Evolutionary conservation across 768 basidiomycete species (phyloP).

Genomic region (Punctularia strigosozonata): DNA sequence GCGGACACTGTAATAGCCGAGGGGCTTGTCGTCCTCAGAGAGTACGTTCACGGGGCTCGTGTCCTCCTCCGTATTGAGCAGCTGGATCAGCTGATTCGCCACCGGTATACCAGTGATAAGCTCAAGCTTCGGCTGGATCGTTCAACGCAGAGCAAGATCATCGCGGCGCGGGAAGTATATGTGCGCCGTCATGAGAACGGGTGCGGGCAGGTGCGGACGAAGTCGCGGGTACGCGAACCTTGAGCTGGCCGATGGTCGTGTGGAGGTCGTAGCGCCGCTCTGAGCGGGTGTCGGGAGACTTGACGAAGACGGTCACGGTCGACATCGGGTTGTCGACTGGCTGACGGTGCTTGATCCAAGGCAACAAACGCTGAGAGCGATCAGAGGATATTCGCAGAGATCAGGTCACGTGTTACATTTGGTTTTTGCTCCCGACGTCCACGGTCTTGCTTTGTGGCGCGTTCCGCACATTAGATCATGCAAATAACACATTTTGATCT

Average conservation of each 20-base stretch:
- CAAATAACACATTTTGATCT: too few species aligned
- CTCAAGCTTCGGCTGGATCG: slow-evolving; percentile 63
- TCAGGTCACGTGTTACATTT: too few species aligned
- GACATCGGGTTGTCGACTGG: too few species aligned
- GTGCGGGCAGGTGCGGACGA: not conserved
- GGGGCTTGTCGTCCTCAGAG: slow-evolving; percentile 50
- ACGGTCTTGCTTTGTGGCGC: too few species aligned
- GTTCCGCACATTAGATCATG: too few species aligned
- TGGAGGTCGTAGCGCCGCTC: slow-evolving; percentile 78
- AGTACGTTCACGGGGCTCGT: slow-evolving; percentile 38
- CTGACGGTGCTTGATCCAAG: too few species aligned
- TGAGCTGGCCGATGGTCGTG: slow-evolving; percentile 66
- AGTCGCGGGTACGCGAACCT: slow-evolving; percentile 32
- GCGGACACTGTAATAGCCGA: slow-evolving; percentile 64
- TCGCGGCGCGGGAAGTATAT: not conserved
- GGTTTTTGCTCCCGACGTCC: too few species aligned
- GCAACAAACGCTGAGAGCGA: too few species aligned
- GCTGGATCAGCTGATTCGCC: slow-evolving; percentile 53
- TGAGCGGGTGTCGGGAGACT: slow-evolving; percentile 81
- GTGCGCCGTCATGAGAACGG: slow-evolving; percentile 7
- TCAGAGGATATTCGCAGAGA: too few species aligned
- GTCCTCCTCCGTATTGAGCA: slow-evolving; percentile 50
- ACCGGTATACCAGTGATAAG: slow-evolving; percentile 84
- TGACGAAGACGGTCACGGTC: slow-evolving; percentile 62
- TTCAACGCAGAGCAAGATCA: slow-evolving; percentile 1